These are phyloP conservation scores for Austroboletus novae-zelandiae DNA, from an alignment of 1,284 basidiomycete species.

Conservation along the genomic window DNA sequence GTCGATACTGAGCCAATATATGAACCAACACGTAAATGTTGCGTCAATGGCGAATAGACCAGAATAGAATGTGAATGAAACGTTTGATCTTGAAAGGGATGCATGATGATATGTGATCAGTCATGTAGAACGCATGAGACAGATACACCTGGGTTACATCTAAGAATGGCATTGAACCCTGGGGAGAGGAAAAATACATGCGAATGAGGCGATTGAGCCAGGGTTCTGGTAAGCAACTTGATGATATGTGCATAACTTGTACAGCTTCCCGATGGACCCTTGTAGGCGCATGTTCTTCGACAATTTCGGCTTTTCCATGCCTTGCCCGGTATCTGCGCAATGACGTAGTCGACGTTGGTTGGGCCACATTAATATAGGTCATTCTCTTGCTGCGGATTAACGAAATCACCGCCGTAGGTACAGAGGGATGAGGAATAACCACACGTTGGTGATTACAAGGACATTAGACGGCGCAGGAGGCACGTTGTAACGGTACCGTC, in stretches of 20 bases:
- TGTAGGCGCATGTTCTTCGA: neutral
- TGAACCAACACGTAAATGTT: neutral
- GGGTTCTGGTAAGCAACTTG: too few species aligned
- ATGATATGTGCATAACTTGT: too few species aligned
- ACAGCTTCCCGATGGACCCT: neutral
- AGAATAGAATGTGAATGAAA: conserved; percentile 2
- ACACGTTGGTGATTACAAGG: conserved; percentile 9
- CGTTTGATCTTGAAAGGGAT: too few species aligned
- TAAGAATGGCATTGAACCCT: too few species aligned
- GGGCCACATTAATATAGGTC: conserved; percentile 6
- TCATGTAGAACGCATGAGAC: neutral
- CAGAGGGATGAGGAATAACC: conserved; percentile 6
- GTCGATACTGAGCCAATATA: neutral
- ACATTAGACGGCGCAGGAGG: conserved; percentile 4
- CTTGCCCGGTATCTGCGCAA: neutral
- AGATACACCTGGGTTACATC: neutral
- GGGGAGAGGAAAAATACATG: too few species aligned
- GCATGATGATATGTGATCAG: neutral
- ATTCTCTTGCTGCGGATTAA: conserved; percentile 3
- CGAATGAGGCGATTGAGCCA: too few species aligned
- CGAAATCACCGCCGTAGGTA: conserved; percentile 8
- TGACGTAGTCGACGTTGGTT: neutral
- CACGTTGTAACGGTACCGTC: conserved; percentile 15
- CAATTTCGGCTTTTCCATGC: neutral
- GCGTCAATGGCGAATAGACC: neutral